phyloP scores from a whole-genome alignment of 495 filamentous ascomycete genomes.

The Talaromyces borbonicus region DNA sequence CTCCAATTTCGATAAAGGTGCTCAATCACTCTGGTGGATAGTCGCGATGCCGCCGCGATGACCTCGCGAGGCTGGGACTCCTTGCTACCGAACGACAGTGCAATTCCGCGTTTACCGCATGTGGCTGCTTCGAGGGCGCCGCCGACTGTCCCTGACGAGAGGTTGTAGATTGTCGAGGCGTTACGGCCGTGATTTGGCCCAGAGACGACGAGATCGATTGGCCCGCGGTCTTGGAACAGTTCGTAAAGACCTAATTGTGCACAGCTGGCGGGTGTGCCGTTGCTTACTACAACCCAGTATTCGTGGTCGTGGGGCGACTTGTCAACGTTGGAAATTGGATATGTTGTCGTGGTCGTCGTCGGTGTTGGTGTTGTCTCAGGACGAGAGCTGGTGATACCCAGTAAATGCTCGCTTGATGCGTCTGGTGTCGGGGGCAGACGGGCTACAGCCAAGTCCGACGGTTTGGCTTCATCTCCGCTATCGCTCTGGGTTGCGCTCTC shows the following conservation, averaged over 20 bases:
- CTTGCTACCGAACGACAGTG: constrained; percentile 72
- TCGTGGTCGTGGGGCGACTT: constrained; percentile 36
- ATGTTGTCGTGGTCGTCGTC: constrained; percentile 17
- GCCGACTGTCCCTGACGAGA: constrained; percentile 82
- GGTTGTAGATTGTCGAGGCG: constrained; percentile 80
- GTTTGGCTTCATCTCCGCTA: background rate
- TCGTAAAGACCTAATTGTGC: constrained; percentile 83
- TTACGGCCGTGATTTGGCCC: constrained; percentile 96
- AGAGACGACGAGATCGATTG: constrained; percentile 75
- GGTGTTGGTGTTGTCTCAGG: constrained; percentile 27
- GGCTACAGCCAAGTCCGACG: too few species aligned
- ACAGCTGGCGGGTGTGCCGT: constrained; percentile 80
- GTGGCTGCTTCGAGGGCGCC: constrained; percentile 88
- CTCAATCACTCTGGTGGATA: constrained; percentile 65
- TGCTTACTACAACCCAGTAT: constrained; percentile 81
- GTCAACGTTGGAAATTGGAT: too few species aligned
- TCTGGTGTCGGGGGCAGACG: constrained; percentile 37
- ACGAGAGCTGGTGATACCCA: constrained; percentile 16
- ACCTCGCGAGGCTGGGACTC: constrained; percentile 60
- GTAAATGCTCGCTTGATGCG: constrained; percentile 2
- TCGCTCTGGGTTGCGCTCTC: background rate
- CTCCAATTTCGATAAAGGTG: constrained; percentile 65
- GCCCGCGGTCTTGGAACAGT: constrained; percentile 65
- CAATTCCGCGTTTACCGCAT: constrained; percentile 65
- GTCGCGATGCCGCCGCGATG: constrained; percentile 57